Conservation (phyloP, 2,329 filamentous ascomycete species). For the Chalara sp. region DNA sequence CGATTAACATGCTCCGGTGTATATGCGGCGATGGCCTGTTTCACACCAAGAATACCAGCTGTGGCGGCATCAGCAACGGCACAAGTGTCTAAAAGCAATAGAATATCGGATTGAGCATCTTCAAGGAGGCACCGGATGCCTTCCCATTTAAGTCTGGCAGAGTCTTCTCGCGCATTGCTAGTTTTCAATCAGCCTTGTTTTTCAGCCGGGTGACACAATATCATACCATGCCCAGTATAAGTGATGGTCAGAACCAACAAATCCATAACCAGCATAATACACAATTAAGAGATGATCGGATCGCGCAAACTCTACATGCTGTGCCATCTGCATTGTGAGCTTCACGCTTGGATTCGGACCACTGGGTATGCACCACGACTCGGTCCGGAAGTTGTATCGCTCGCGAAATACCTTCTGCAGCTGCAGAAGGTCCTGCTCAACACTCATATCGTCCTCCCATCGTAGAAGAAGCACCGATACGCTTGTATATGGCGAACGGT, state of each 20-base stretch:
- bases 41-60: conserved; percentile 47
- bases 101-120: conserved; percentile 55
- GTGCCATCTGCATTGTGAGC: conserved; percentile 52
- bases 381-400: conserved; percentile 53
- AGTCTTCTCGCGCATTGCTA: conserved; percentile 51
- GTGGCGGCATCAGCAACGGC: conserved; percentile 44
- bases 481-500: conserved; percentile 48
- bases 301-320: conserved; percentile 50
- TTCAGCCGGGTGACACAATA: conserved; percentile 9
- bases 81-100: conserved; percentile 57
- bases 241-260: conserved; percentile 50
- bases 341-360: conserved; percentile 53
- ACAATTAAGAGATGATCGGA: conserved; percentile 56
- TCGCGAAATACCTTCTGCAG: conserved; percentile 53
- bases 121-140: conserved; percentile 56
- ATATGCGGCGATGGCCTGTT: conserved; percentile 57
- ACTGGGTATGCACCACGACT: conserved; percentile 55
- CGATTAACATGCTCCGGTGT: conserved; percentile 42
- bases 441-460: conserved; percentile 54
- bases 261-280: conserved; percentile 58
- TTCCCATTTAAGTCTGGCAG: conserved; percentile 57
- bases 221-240: conserved; percentile 63
- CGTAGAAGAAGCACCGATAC: conserved; percentile 54
- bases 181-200: conserved; percentile 28
- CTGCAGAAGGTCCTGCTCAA: conserved; percentile 45